A percentile compares a stretch with the other conserved stretches of the same genome.
These are phyloP conservation scores for Herpetospermum pedunculosum DNA, from an alignment of 306 rosid genomes.

Conservation along the genomic window DNA sequence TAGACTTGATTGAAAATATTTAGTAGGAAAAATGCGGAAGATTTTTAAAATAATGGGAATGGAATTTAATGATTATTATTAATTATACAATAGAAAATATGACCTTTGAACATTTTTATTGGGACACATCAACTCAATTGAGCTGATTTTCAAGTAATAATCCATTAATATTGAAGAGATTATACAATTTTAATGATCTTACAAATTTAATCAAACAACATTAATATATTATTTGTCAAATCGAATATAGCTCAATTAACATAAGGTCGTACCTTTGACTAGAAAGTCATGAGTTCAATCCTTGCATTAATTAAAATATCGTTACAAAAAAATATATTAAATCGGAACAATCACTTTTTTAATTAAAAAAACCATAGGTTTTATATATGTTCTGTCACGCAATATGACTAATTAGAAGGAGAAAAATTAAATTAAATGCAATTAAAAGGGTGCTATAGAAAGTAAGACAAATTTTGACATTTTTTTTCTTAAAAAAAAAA, in stretches of 20 bases:
- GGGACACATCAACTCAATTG: background rate
- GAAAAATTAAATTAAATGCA: background rate
- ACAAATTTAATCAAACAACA: background rate
- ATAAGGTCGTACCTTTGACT: too few species aligned
- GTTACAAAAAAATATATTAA: too few species aligned
- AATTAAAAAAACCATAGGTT: background rate
- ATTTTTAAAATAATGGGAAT: background rate
- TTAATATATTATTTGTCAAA: too few species aligned
- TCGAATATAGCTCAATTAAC: too few species aligned
- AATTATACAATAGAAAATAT: background rate
- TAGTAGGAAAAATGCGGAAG: background rate
- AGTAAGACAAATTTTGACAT: background rate
- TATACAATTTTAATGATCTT: background rate
- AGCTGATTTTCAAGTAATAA: background rate
- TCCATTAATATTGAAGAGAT: background rate
- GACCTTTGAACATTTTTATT: background rate
- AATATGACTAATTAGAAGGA: background rate
- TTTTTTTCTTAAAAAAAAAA: too few species aligned
- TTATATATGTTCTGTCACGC: background rate
- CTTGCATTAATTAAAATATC: too few species aligned
- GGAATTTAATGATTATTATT: background rate
- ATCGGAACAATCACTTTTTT: background rate
- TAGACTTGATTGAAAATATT: background rate
- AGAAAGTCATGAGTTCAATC: too few species aligned
- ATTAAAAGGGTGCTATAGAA: background rate